Evolutionary conservation across 805 yeast genomes (phyloP), one percentile per base, ranked within the genome.

Genomic region (Blastobotrys muscicola): DNA sequence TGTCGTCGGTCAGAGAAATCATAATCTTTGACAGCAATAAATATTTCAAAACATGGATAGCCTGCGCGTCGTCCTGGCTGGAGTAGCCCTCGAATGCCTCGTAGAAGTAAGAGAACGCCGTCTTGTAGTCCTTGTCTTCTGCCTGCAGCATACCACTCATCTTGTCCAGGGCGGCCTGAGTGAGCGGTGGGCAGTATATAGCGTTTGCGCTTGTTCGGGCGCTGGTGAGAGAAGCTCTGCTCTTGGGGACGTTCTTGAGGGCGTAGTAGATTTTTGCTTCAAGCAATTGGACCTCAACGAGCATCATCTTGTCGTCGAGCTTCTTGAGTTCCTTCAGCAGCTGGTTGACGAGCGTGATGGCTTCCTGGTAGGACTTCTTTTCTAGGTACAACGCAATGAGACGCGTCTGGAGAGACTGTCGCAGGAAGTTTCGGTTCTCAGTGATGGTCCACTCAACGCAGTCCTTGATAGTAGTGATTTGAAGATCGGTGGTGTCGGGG

Each of bases 131-230:
- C 62, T 85, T 85, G 56, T 92, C 97, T 65, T 92, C 97, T 33
- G 97, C 95, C 67, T 90, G 94, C 50, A 92, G 73, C 44, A 90
- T 80, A 54, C 99, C 98, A 60, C 94, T 81, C 81, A 90, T 87
- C 66, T 85, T 76, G 61, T 92, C 99, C 44, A 92, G 74, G 59
- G 87, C 95, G 1, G 97, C 97, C 66, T 92, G 95, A 54, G 82
- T 74, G 41, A 80, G 69, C n/a, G 97, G 84, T 8, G 97, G 95
- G 56, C 95, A 85, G 68, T 89, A 94, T 42, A 92, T 85, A 15
- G 97, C 76, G 62, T 92, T 94, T n/a, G 98, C 98, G 2, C 94
- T 82, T 0, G 98, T 92, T 64, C 97, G 77, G 1, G 98, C 96
- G 38, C 94, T 80, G 2, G 97, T 87, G 55, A 92, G 71, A 2